Conservation (phyloP, 495 filamentous ascomycete genomes). For the Talaromyces nanjingensis region DNA sequence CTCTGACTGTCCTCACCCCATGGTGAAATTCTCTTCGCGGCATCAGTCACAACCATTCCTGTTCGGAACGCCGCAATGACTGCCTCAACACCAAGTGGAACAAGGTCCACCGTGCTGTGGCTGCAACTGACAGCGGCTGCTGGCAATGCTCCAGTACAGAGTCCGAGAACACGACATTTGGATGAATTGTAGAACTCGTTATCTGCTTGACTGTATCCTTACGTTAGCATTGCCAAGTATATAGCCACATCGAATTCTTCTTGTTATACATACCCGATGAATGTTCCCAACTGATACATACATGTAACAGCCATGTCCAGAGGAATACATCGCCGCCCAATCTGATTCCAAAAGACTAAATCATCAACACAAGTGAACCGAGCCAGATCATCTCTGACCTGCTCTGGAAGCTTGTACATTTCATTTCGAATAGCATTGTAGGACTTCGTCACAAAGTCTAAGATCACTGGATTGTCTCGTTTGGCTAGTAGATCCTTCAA, state of each 20-base stretch:
- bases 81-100: conserved; percentile 52
- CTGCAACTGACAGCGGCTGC: conserved; percentile 54
- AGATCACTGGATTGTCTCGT: conserved; percentile 16
- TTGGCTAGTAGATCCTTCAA: conserved; percentile 14
- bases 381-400: conserved; percentile 14
- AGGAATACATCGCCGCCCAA: conserved; percentile 15
- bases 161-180: conserved; percentile 24
- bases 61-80: conserved; percentile 58
- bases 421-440: conserved; percentile 17
- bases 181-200: conserved; percentile 1
- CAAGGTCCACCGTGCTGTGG: conserved; percentile 46
- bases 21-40: not conserved
- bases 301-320: conserved; percentile 26
- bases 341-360: conserved; percentile 17
- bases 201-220: not conserved
- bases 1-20: not conserved
- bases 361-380: conserved; percentile 22
- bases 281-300: conserved; percentile 24
- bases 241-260: not conserved
- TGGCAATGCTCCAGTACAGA: conserved; percentile 62
- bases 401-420: conserved; percentile 12
- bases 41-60: conserved; percentile 27
- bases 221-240: not conserved
- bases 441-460: conserved; percentile 17
- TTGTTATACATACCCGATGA: conserved; percentile 13